Conservation (phyloP, 768 basidiomycete species). For the Mycena polygramma region DNA sequence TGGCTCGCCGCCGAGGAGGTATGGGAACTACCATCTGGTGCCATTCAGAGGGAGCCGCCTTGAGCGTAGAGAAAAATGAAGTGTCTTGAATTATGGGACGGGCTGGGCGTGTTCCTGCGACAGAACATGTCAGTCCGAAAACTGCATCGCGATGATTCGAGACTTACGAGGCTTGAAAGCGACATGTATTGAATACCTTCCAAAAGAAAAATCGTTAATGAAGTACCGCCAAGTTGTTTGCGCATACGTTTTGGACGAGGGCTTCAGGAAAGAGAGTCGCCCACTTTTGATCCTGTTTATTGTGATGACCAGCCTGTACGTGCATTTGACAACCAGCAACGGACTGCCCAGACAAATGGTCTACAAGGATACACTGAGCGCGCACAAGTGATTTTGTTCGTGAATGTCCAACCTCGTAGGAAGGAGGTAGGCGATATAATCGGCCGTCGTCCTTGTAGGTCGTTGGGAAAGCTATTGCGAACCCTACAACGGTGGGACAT, state of each 20-base stretch:
- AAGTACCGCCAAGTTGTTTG: neutral
- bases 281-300: slow-evolving; percentile 37
- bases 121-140: neutral
- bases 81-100: slow-evolving; percentile 29
- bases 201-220: neutral
- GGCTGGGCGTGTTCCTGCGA: slow-evolving; percentile 35
- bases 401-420: slow-evolving; percentile 47
- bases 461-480: slow-evolving; percentile 52
- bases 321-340: slow-evolving; percentile 48
- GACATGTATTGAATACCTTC: slow-evolving; percentile 25
- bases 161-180: slow-evolving; percentile 35
- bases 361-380: slow-evolving; percentile 2
- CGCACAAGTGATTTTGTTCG: neutral
- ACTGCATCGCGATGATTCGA: no score
- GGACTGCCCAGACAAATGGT: slow-evolving; percentile 31
- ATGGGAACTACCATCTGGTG: slow-evolving; percentile 59
- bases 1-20: slow-evolving; percentile 47
- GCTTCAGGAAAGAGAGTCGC: slow-evolving; percentile 25
- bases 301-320: slow-evolving; percentile 51
- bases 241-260: slow-evolving; percentile 50
- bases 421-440: slow-evolving; percentile 51
- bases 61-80: slow-evolving; percentile 48
- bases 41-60: slow-evolving; percentile 72
- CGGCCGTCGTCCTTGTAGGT: slow-evolving; percentile 48
- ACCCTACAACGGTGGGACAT: slow-evolving; percentile 56